Conservation (phyloP, 2,329 filamentous ascomycete genomes). For the Harringtonia aguacate region DNA sequence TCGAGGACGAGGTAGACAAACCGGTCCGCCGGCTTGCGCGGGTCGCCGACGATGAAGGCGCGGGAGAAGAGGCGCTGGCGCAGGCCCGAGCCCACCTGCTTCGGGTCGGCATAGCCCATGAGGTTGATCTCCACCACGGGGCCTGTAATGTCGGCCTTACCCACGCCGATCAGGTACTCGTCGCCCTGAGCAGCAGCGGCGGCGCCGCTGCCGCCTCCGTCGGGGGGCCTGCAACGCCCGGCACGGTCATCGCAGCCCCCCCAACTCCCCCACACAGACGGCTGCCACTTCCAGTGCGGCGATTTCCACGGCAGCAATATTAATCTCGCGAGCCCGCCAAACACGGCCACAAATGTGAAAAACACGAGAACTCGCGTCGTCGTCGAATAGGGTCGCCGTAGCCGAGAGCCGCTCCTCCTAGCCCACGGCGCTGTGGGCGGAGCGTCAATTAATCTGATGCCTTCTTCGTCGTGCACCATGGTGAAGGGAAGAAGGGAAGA, state of each 20-base stretch:
- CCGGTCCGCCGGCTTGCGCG: conserved; percentile 52
- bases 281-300: no score
- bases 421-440: no score
- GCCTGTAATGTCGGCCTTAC: conserved; percentile 47
- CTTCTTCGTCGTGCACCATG: no score
- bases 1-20: conserved; percentile 86
- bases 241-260: background rate
- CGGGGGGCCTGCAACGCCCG: background rate
- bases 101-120: conserved; percentile 75
- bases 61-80: conserved; percentile 79
- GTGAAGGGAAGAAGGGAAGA: no score
- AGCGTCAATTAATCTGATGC: no score
- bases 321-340: no score
- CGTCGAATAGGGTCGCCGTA: no score
- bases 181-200: conserved; percentile 17
- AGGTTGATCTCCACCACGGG: conserved; percentile 83
- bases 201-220: background rate
- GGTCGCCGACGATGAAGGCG: conserved; percentile 73
- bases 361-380: no score
- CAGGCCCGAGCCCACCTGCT: conserved; percentile 71
- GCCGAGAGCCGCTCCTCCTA: no score
- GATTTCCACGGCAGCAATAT: no score
- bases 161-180: conserved; percentile 38
- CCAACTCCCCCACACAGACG: no score
- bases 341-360: no score